Percentiles rank a stretch among this genome's conserved stretches.
Conservation (phyloP, 768 basidiomycete species). For the Mycena floridula region DNA sequence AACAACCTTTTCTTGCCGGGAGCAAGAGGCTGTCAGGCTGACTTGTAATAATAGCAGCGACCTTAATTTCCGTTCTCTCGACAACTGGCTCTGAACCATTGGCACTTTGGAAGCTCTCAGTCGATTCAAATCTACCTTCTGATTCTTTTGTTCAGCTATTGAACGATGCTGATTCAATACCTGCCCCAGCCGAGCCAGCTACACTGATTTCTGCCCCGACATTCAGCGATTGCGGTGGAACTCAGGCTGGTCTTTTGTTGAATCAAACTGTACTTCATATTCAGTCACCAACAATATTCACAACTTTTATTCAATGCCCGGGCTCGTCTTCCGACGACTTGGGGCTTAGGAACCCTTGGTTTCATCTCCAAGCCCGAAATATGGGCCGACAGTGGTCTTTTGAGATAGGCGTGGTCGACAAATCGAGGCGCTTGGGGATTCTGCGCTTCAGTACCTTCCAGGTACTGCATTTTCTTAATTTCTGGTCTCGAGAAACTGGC, state of each 20-base stretch:
- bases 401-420: slow-evolving; percentile 71
- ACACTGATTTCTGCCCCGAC: slow-evolving; percentile 39
- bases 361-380: slow-evolving; percentile 71
- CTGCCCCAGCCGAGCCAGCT: slow-evolving; percentile 44
- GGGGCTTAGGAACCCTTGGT: slow-evolving; percentile 64
- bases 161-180: slow-evolving; percentile 52
- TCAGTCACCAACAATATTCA: slow-evolving; percentile 67
- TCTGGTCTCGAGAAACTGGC: too few species aligned
- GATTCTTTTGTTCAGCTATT: slow-evolving; percentile 66
- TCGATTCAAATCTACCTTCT: slow-evolving; percentile 43
- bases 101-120: slow-evolving; percentile 41
- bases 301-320: slow-evolving; percentile 65
- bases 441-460: slow-evolving; percentile 77
- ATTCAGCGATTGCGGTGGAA: slow-evolving; percentile 25
- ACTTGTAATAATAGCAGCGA: slow-evolving; percentile 62
- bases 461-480: slow-evolving; percentile 42
- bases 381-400: slow-evolving; percentile 67
- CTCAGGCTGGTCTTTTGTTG: slow-evolving; percentile 26
- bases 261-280: slow-evolving; percentile 72
- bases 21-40: too few species aligned
- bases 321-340: slow-evolving; percentile 26
- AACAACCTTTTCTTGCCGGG: too few species aligned
- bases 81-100: slow-evolving; percentile 63
- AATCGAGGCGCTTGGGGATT: slow-evolving; percentile 47
- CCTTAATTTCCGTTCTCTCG: slow-evolving; percentile 68